These are phyloP conservation scores for Marasmius tenuissimus DNA, from an alignment of 1,284 basidiomycete species.

Conservation along the genomic window DNA sequence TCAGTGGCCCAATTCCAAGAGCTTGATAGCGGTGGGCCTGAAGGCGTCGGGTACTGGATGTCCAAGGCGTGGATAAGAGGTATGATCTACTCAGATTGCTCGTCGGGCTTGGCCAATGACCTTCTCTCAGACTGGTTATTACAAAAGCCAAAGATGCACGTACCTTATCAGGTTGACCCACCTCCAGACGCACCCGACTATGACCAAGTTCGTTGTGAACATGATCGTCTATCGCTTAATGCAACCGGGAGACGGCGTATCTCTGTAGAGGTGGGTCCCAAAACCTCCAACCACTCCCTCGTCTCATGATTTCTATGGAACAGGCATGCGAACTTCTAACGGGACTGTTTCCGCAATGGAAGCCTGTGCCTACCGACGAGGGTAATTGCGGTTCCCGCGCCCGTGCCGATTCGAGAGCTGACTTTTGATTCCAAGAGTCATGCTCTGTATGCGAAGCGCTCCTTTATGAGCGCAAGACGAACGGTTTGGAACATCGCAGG, in stretches of 20 bases:
- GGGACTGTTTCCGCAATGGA: conserved; percentile 64
- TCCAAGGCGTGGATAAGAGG: conserved; percentile 80
- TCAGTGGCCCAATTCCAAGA: conserved; percentile 58
- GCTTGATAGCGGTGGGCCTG: conserved; percentile 41
- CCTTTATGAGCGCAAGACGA: conserved; percentile 56
- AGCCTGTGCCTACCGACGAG: conserved; percentile 45
- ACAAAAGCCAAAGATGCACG: conserved; percentile 73
- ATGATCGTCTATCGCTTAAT: conserved; percentile 58
- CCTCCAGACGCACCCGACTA: conserved; percentile 61
- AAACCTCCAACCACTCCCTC: not conserved
- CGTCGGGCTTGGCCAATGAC: not conserved
- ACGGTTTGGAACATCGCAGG: conserved; percentile 55
- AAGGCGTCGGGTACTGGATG: conserved; percentile 63
- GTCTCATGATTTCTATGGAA: conserved; percentile 1
- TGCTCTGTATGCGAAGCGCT: conserved; percentile 62
- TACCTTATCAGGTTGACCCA: conserved; percentile 52
- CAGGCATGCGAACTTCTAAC: conserved; percentile 61
- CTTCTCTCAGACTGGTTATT: conserved; percentile 64
- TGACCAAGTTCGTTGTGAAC: conserved; percentile 68
- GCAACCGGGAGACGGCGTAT: conserved; percentile 57
- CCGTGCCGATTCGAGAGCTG: not conserved
- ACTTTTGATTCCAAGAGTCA: conserved; percentile 29
- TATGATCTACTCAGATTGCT: conserved; percentile 23
- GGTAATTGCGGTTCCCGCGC: conserved; percentile 1
- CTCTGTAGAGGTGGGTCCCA: conserved; percentile 47